Conservation (phyloP, 371 early-diverging fungal species). For the Actinomortierella wolfii region DNA sequence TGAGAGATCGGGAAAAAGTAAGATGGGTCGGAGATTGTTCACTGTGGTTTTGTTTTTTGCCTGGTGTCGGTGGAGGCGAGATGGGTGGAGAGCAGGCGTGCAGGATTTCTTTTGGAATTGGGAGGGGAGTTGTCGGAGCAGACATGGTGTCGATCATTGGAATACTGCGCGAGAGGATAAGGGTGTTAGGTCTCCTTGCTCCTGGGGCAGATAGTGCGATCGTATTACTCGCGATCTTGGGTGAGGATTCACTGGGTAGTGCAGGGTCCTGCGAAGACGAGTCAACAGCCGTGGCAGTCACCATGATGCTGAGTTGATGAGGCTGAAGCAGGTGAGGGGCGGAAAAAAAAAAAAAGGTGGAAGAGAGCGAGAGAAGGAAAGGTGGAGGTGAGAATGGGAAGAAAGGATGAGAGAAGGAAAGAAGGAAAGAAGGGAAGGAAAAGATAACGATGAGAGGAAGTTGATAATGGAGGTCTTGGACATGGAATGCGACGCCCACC, state of each 20-base stretch:
- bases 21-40: not conserved
- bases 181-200: constrained; percentile 13
- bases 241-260: constrained; percentile 2
- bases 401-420: not conserved
- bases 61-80: constrained; percentile 3
- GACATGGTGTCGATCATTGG: constrained; percentile 20
- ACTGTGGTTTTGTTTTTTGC: constrained; percentile 3
- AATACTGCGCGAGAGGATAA: constrained; percentile 28
- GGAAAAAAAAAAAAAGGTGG: not conserved
- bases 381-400: not conserved
- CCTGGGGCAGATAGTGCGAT: constrained; percentile 18
- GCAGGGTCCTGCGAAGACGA: not conserved
- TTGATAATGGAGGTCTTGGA: not conserved
- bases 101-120: constrained; percentile 11
- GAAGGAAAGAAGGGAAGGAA: not conserved
- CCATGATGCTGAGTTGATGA: constrained; percentile 17
- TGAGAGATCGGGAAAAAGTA: constrained; percentile 11
- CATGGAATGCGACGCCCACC: not conserved
- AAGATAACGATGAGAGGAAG: not conserved
- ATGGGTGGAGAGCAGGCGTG: not conserved
- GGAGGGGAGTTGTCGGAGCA: constrained; percentile 36
- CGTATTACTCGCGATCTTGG: too few relatives aligned
- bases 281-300: constrained; percentile 21
- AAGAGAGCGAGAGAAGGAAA: not conserved
- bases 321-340: not conserved